Conservation (phyloP, 1,284 basidiomycete genomes). For the Ustilago nuda region DNA sequence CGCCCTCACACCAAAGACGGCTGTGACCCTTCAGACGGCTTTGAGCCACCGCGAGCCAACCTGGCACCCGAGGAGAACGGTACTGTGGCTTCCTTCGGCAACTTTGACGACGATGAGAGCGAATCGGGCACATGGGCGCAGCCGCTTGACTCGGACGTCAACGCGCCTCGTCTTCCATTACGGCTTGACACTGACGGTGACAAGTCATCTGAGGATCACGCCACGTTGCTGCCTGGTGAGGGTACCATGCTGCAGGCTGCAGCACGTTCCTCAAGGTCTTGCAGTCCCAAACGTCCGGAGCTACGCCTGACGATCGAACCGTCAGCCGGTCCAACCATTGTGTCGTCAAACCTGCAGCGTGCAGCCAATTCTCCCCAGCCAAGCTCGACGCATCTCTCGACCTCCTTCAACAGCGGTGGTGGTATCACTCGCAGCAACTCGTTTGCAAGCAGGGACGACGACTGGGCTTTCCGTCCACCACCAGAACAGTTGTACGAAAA, state of each 20-base stretch:
- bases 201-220: conserved; percentile 25
- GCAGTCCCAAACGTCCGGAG: conserved; percentile 56
- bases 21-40: neutral
- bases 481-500: conserved; percentile 94
- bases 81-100: conserved; percentile 53
- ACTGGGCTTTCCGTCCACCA: conserved; percentile 80
- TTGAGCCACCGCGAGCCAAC: conserved; percentile 17
- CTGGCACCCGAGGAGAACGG: conserved; percentile 51
- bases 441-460: conserved; percentile 59
- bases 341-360: conserved; percentile 12
- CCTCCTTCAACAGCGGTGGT: conserved; percentile 31
- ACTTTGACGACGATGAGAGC: conserved; percentile 60
- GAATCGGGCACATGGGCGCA: conserved; percentile 65
- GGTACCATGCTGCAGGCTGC: conserved; percentile 28
- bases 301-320: conserved; percentile 60
- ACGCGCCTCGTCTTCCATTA: conserved; percentile 41
- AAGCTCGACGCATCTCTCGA: conserved; percentile 25
- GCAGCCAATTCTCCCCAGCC: conserved; percentile 24
- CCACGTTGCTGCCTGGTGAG: conserved; percentile 39
- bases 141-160: conserved; percentile 53
- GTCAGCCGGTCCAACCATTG: conserved; percentile 31
- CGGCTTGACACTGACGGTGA: conserved; percentile 19
- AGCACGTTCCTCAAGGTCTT: conserved; percentile 23
- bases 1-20: conserved; percentile 33
- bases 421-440: conserved; percentile 56